Conservation (phyloP, 306 rosid genomes). For the Albizia julibrissin region DNA sequence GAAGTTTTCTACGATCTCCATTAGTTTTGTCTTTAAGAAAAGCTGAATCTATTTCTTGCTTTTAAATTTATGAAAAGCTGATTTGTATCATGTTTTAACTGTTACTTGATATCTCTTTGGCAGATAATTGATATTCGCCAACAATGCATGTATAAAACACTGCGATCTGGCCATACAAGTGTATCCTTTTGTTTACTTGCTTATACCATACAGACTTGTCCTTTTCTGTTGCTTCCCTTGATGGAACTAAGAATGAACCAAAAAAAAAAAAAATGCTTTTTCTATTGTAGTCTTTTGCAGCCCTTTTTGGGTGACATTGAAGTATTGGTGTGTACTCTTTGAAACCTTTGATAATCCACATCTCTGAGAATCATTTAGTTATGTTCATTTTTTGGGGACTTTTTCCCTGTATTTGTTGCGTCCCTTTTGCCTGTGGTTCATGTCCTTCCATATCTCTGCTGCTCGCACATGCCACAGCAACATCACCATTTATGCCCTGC, state of each 20-base stretch:
- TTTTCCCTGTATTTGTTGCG: not conserved
- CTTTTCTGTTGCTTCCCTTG: conserved; percentile 21
- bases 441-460: not conserved
- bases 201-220: not conserved
- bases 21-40: conserved; percentile 20
- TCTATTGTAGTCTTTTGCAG: not conserved
- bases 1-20: not conserved
- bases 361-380: not conserved
- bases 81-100: conserved; percentile 18
- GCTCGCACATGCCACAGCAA: not conserved
- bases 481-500: not conserved
- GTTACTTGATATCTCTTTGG: conserved; percentile 44
- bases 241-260: conserved; percentile 14
- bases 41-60: conserved; percentile 2
- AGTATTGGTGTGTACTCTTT: not conserved
- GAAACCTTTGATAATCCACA: not conserved
- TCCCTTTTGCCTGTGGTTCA: not conserved
- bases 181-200: conserved; percentile 60
- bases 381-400: not conserved
- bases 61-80: conserved; percentile 11
- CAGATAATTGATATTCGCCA: conserved; percentile 90
- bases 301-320: not conserved
- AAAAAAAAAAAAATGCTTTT: not conserved
- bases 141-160: conserved; percentile 78
- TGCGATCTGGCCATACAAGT: conserved; percentile 85